Evolutionary conservation across 352 stramenopile genomes (phyloP), one percentile per base, ranked within the genome.

Genomic region (Thraustochytrium sp.): DNA sequence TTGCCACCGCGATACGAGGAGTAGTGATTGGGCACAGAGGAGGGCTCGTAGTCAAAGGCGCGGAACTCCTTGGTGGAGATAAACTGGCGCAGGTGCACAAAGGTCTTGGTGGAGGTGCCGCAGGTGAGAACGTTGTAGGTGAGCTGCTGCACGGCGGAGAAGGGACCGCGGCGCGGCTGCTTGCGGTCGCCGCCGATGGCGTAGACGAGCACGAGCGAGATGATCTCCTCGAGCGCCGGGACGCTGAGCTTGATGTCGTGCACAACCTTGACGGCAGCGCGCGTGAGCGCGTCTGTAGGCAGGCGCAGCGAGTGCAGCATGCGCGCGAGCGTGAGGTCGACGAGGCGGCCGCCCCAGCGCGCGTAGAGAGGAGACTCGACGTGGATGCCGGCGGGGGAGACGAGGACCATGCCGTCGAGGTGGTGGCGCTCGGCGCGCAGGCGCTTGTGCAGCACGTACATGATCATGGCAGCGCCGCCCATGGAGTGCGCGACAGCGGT

Each of bases 221-320:
- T 80, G 37, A 80, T 80, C 16, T 80, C 68, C 40, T 80, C 68
- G 23, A 65, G 42, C 51, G 62, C 61, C 4, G 44, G 40, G 1
- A 85, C 82, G 46, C 44, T 61, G 36, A 34, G 1, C 40, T 85
- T 85, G 68, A 85, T 85, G 36, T 85, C 68, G n/a, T 77, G 68
- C n/a, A 85, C 49, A 1, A 53, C 18, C 38, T 85, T 80, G 48
- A 80, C 68, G n/a, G 68, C 53, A 8, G 68, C 68, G 51, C 68
- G 68, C 13, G 68, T 80, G 34, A 80, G 42, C 23, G 68, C 68
- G 42, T 80, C 68, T 21, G 68, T 80, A n/a, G 68, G 68, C 18
- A 80, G 44, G 13, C 68, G 68, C 37, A 80, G 51, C 48, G 68
- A 80, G 51, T 80, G 31, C 1, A 80, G n/a, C 68, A 80, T 40